Percentiles rank a stretch among this genome's conserved stretches.
Evolutionary conservation across 164 flowering plant genomes (phyloP).

Genomic region (Stephania yunnanensis): DNA sequence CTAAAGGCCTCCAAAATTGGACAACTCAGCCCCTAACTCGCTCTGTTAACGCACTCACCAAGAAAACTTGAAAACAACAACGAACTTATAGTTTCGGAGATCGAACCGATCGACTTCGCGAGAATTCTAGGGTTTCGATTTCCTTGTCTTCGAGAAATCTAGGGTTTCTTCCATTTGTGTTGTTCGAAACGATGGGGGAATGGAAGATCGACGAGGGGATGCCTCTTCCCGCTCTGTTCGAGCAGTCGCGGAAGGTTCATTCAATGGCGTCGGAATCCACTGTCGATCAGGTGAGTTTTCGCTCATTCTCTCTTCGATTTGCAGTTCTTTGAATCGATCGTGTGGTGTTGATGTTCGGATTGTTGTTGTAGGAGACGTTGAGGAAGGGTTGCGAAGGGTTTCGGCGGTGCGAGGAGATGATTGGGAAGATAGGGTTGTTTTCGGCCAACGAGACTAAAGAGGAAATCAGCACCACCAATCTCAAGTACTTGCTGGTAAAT

Average conservation of each 20-base stretch:
- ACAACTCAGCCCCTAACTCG: too few species aligned
- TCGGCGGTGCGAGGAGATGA: conserved; percentile 79
- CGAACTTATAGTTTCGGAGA: too few species aligned
- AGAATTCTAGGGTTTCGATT: conserved; percentile 1
- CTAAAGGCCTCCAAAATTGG: too few species aligned
- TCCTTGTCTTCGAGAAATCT: background rate
- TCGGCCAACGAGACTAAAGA: conserved; percentile 88
- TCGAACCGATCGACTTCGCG: background rate
- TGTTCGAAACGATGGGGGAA: conserved; percentile 33
- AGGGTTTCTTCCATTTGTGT: background rate
- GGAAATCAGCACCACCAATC: conserved; percentile 80
- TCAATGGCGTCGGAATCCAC: conserved; percentile 48
- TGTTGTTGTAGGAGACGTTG: conserved; percentile 42
- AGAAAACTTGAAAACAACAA: too few species aligned
- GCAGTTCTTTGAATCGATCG: background rate
- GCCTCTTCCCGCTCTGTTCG: conserved; percentile 70
- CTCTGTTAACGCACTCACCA: too few species aligned
- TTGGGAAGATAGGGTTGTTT: conserved; percentile 73
- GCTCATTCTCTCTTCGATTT: background rate
- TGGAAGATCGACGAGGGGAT: conserved; percentile 59
- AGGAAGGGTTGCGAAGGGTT: conserved; percentile 57
- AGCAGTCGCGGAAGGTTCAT: conserved; percentile 72
- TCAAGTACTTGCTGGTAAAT: conserved; percentile 79
- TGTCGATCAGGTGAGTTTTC: conserved; percentile 48
- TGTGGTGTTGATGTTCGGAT: background rate